phyloP scores from a whole-genome alignment of 108 stramenopile species.

The Schizochytrium sp. region DNA sequence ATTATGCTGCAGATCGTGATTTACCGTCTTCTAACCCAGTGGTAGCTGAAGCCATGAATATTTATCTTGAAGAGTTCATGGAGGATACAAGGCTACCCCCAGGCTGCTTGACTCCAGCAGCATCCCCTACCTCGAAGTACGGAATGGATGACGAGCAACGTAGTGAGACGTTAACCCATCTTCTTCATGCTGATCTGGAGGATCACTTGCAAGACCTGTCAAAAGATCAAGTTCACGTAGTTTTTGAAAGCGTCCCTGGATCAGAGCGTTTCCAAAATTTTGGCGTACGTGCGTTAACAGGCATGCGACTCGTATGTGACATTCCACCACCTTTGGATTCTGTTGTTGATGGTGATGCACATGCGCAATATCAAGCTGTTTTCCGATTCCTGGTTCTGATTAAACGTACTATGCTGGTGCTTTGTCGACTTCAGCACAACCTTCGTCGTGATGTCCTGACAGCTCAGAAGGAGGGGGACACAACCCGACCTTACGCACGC shows the following conservation, averaged over 20 bases:
- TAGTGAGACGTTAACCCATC: not conserved
- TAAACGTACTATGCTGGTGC: slow-evolving; percentile 29
- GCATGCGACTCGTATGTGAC: not conserved
- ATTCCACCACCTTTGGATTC: not conserved
- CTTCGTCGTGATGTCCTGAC: not conserved
- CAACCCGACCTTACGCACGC: not conserved
- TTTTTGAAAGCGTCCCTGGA: not conserved
- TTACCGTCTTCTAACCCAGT: not conserved
- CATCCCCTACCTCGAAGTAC: not conserved
- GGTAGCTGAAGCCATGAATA: slow-evolving; percentile 8
- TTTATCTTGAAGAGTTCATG: not conserved
- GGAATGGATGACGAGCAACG: slow-evolving; percentile 30
- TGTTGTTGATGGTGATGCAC: not conserved
- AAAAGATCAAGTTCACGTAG: not conserved
- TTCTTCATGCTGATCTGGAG: slow-evolving; percentile 9
- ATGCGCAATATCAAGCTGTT: not conserved
- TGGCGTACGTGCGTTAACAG: not conserved
- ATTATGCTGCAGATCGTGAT: slow-evolving; percentile 18
- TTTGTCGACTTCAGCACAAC: slow-evolving; percentile 46
- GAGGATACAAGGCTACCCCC: not conserved
- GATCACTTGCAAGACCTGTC: not conserved
- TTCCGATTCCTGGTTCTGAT: slow-evolving; percentile 32
- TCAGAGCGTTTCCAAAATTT: not conserved
- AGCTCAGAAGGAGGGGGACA: not conserved
- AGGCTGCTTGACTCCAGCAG: not conserved